These are phyloP conservation scores for Shiraia sp. DNA, from an alignment of 2,329 filamentous ascomycete genomes.

Conservation along the genomic window DNA sequence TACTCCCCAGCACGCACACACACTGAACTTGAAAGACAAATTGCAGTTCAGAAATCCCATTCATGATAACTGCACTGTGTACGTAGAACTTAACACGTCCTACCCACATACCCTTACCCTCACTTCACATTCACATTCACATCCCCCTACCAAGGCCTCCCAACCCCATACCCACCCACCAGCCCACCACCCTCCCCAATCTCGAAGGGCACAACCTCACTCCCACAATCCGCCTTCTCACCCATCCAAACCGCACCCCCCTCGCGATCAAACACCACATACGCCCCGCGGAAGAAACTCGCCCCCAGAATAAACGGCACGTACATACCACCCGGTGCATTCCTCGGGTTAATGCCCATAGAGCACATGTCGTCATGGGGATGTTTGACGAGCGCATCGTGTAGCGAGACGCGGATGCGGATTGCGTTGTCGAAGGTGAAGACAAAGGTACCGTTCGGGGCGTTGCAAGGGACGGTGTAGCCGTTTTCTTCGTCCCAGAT, in stretches of 20 bases:
- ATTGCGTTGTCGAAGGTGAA: constrained; percentile 1
- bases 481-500: neutral
- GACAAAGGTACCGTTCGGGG: constrained; percentile 2
- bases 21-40: too few relatives aligned
- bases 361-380: neutral
- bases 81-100: too few relatives aligned
- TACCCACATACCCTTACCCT: too few relatives aligned
- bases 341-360: neutral
- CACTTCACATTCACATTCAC: too few relatives aligned
- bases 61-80: too few relatives aligned
- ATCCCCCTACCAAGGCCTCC: too few relatives aligned
- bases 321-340: neutral
- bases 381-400: neutral
- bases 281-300: constrained; percentile 3
- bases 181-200: neutral
- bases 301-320: neutral
- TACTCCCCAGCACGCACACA: too few relatives aligned
- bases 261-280: constrained; percentile 7
- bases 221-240: constrained; percentile 5
- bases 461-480: constrained; percentile 3
- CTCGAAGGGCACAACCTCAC: neutral
- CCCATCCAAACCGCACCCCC: constrained; percentile 4
- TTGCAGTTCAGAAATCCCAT: too few relatives aligned
- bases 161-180: too few relatives aligned
- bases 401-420: neutral